Conservation (phyloP, 192 early-diverging fungal species). For the Funneliformis mosseae region DNA sequence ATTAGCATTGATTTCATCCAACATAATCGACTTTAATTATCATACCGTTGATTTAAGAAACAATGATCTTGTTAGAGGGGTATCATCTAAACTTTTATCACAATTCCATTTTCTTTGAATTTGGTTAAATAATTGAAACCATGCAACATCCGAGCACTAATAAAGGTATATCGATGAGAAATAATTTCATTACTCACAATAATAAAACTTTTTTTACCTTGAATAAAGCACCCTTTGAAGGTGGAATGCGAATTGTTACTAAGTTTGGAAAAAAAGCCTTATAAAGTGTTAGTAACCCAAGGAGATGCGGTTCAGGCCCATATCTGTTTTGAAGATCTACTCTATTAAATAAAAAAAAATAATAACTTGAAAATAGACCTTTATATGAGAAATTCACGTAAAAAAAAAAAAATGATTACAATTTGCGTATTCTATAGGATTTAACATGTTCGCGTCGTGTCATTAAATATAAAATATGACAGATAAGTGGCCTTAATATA, state of each 20-base stretch:
- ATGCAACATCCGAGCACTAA: constrained; percentile 45
- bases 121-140: constrained; percentile 32
- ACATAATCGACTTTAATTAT: not conserved
- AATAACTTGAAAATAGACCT: not conserved
- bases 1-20: not conserved
- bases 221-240: constrained; percentile 42
- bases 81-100: not conserved
- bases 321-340: constrained; percentile 40
- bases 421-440: constrained; percentile 52
- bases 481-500: constrained; percentile 42
- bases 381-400: not conserved
- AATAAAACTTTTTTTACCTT: constrained; percentile 20
- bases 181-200: not conserved
- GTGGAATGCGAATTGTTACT: constrained; percentile 38
- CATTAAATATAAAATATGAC: constrained; percentile 54
- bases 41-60: constrained; percentile 17
- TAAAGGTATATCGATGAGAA: not conserved
- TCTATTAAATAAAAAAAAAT: constrained; percentile 27
- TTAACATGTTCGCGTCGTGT: constrained; percentile 54
- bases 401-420: constrained; percentile 37
- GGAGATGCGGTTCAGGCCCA: constrained; percentile 46
- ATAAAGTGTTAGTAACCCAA: constrained; percentile 52
- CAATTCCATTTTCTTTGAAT: constrained; percentile 46
- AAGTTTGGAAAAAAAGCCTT: constrained; percentile 50
- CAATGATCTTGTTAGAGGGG: constrained; percentile 2